These are phyloP conservation scores for Claviceps humidiphila DNA, from an alignment of 2,329 filamentous ascomycete species.

Conservation along the genomic window DNA sequence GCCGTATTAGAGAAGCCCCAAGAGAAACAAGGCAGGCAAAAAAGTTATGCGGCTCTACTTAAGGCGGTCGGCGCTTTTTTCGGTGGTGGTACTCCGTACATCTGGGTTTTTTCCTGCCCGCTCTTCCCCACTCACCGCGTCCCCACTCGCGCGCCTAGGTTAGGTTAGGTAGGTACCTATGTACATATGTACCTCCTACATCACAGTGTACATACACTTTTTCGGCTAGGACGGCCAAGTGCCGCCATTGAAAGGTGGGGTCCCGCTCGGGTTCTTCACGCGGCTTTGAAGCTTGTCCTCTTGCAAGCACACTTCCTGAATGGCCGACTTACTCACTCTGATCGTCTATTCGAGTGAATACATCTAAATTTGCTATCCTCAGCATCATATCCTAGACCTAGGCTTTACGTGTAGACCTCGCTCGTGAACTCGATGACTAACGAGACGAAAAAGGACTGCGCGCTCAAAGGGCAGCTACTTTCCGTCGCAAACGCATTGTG, in stretches of 20 bases:
- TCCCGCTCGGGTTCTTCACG: neutral
- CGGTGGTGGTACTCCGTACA: neutral
- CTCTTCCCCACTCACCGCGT: neutral
- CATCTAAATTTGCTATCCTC: neutral
- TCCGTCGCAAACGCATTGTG: neutral
- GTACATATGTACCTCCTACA: too few species aligned
- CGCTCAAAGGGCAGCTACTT: neutral
- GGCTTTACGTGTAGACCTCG: neutral
- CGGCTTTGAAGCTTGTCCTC: too few species aligned
- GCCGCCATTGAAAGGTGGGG: neutral
- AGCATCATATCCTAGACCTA: neutral
- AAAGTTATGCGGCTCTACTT: neutral
- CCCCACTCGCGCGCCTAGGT: neutral
- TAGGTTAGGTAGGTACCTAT: too few species aligned
- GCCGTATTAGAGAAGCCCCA: neutral
- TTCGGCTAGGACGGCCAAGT: neutral
- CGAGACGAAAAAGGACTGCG: neutral
- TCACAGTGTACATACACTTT: neutral
- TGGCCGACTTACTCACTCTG: too few species aligned
- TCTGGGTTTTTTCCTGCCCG: neutral
- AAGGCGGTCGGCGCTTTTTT: constrained; percentile 9
- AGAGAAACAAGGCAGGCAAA: neutral
- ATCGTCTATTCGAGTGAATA: too few species aligned
- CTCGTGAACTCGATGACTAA: neutral
- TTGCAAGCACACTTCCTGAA: too few species aligned